phyloP scores from a whole-genome alignment of 2,329 filamentous ascomycete genomes.

The Pleoardoris graminearum region DNA sequence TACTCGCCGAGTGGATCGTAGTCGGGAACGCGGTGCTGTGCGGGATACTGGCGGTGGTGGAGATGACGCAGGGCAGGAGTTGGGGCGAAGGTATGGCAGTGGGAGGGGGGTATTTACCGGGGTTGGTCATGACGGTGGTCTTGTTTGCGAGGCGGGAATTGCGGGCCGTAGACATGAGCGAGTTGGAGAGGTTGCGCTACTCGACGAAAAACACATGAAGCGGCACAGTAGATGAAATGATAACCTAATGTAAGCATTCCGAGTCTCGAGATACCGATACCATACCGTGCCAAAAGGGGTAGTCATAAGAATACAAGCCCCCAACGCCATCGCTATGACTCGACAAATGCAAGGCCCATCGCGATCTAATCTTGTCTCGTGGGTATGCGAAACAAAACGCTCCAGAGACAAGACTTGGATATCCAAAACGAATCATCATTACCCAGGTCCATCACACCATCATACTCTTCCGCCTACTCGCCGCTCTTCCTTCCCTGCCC shows the following conservation, averaged over 20 bases:
- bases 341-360: neutral
- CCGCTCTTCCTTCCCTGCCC: conserved; percentile 41
- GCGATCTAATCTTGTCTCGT: neutral
- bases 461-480: conserved; percentile 49
- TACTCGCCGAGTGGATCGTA: conserved; percentile 63
- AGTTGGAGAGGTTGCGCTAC: conserved; percentile 66
- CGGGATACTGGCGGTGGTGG: conserved; percentile 52
- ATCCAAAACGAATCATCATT: neutral
- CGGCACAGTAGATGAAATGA: neutral
- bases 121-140: conserved; percentile 62
- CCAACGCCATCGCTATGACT: conserved; percentile 20
- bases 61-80: conserved; percentile 29
- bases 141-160: conserved; percentile 67
- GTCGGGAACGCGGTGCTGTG: conserved; percentile 63
- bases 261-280: neutral
- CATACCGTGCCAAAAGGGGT: neutral
- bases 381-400: too few species aligned
- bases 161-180: conserved; percentile 69
- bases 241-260: neutral
- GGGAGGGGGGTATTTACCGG: conserved; percentile 47
- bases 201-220: conserved; percentile 62
- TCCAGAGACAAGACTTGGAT: too few species aligned
- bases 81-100: conserved; percentile 36
- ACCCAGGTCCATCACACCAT: conserved; percentile 44
- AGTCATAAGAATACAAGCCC: conserved; percentile 8